Evolutionary conservation across 352 stramenopile genomes (phyloP).

Genomic region (Phytopythium cucurbitacearum): DNA sequence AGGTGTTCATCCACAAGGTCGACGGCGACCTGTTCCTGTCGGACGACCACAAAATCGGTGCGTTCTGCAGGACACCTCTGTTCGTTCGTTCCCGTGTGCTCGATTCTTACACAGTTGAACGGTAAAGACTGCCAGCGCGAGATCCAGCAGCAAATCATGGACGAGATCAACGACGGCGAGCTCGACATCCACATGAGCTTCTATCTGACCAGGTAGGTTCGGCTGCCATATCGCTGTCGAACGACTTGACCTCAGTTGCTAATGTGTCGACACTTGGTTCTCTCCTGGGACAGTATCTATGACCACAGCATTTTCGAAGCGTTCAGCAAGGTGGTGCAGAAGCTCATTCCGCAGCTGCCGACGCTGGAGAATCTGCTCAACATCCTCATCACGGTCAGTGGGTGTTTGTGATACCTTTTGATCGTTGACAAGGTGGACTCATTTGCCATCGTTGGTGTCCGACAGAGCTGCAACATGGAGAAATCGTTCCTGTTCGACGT

Average conservation of each 20-base stretch:
- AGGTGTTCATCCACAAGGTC: conserved; percentile 99
- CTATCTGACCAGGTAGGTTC: conserved; percentile 66
- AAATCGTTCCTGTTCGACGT: conserved; percentile 99
- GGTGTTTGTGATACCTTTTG: neutral
- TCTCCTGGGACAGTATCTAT: conserved; percentile 55
- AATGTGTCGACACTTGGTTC: neutral
- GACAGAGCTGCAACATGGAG: conserved; percentile 96
- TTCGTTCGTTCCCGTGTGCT: neutral
- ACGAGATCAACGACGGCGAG: conserved; percentile 94
- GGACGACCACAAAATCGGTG: conserved; percentile 97
- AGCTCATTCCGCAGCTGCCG: conserved; percentile 95
- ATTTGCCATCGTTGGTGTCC: conserved; percentile 4
- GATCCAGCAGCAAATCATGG: conserved; percentile 96
- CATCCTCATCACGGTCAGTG: conserved; percentile 89
- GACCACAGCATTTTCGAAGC: conserved; percentile 98
- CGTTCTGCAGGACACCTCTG: neutral
- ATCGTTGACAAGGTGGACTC: neutral
- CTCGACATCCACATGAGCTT: conserved; percentile 92
- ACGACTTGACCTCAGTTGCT: neutral
- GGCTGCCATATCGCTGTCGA: neutral
- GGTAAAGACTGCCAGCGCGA: conserved; percentile 92
- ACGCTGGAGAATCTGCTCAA: conserved; percentile 98
- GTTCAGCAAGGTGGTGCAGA: conserved; percentile 97
- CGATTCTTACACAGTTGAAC: neutral
- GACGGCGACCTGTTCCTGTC: conserved; percentile 98